These are phyloP conservation scores for Herpetomonas muscarum DNA, from an alignment of 208 protist genomes.

Conservation along the genomic window DNA sequence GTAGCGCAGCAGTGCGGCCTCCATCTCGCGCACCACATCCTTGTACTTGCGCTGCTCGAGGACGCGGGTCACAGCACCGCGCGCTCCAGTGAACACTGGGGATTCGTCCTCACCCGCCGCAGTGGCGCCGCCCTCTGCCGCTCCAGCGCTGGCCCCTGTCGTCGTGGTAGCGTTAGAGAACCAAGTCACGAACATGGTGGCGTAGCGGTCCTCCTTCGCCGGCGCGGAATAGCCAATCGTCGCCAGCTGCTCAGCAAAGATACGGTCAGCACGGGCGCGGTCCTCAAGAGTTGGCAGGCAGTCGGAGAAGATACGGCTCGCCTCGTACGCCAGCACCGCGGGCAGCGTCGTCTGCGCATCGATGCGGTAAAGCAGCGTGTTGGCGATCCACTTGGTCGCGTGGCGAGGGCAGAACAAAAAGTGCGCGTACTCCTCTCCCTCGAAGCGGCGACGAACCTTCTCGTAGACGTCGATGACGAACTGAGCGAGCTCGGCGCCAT, in stretches of 20 bases:
- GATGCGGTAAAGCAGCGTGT: slow-evolving; percentile 92
- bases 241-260: slow-evolving; percentile 78
- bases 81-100: not conserved
- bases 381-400: slow-evolving; percentile 92
- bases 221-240: slow-evolving; percentile 80
- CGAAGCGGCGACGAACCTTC: slow-evolving; percentile 84
- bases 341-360: slow-evolving; percentile 84
- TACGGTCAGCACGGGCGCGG: slow-evolving; percentile 55
- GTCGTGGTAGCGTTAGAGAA: slow-evolving; percentile 36
- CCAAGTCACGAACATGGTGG: slow-evolving; percentile 89
- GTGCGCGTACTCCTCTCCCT: slow-evolving; percentile 93
- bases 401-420: slow-evolving; percentile 96
- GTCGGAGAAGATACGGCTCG: slow-evolving; percentile 92
- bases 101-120: not conserved
- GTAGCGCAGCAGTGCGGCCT: slow-evolving; percentile 88
- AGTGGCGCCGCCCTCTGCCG: not conserved
- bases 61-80: slow-evolving; percentile 9
- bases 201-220: slow-evolving; percentile 59
- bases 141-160: slow-evolving; percentile 23
- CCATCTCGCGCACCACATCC: slow-evolving; percentile 66
- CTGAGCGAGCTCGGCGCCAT: slow-evolving; percentile 77
- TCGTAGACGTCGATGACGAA: slow-evolving; percentile 95
- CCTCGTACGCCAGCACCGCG: slow-evolving; percentile 92
- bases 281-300: slow-evolving; percentile 85
- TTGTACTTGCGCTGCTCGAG: slow-evolving; percentile 76